Conservation (phyloP, 352 stramenopile species). For the Pythium inflatum region DNA sequence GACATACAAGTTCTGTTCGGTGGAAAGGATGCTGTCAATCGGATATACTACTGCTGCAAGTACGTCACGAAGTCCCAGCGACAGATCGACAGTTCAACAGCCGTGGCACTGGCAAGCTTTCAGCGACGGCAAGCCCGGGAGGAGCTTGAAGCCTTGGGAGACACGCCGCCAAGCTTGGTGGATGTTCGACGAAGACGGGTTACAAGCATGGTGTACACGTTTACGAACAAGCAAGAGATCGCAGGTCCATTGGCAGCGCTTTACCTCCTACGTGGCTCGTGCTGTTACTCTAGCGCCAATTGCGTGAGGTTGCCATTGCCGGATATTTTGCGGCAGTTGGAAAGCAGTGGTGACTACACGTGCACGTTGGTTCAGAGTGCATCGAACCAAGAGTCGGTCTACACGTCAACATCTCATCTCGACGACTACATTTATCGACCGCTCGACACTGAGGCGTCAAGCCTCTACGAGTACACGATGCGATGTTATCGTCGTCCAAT, state of each 20-base stretch:
- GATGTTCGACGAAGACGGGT: constrained; percentile 9
- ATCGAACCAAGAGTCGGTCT: background rate
- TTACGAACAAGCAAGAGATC: constrained; percentile 34
- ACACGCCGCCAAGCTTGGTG: background rate
- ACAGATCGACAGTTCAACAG: constrained; percentile 16
- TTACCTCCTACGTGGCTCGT: constrained; percentile 20
- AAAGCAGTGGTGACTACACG: background rate
- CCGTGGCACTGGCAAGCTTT: constrained; percentile 22
- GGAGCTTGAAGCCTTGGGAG: background rate
- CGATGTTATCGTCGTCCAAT: constrained; percentile 3
- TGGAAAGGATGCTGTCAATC: constrained; percentile 19
- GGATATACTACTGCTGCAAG: constrained; percentile 33
- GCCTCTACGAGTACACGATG: constrained; percentile 19
- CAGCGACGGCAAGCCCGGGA: constrained; percentile 15
- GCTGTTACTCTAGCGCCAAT: constrained; percentile 19
- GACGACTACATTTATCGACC: constrained; percentile 14
- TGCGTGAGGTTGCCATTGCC: constrained; percentile 4
- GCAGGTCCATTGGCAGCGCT: constrained; percentile 24
- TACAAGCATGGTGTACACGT: constrained; percentile 19
- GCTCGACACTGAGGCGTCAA: background rate
- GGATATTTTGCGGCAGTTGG: constrained; percentile 13
- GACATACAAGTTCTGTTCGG: constrained; percentile 23
- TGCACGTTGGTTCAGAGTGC: background rate
- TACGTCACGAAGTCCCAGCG: constrained; percentile 30
- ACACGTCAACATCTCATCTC: background rate